phyloP scores from a whole-genome alignment of 495 filamentous ascomycete species.

The Penicillium lagena region DNA sequence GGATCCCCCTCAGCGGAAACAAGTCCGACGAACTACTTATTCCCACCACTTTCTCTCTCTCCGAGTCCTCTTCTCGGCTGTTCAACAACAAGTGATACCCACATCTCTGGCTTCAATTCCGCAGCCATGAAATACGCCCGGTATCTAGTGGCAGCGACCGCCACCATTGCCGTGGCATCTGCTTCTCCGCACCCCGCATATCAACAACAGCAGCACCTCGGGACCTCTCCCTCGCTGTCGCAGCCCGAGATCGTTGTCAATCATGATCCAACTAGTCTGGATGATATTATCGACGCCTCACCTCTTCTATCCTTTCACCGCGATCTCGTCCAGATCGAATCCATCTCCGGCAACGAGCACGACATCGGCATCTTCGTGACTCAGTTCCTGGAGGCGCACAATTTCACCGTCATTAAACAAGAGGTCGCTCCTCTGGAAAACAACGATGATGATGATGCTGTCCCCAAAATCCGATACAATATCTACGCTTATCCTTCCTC shows the following conservation, averaged over 20 bases:
- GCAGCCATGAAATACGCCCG: constrained; percentile 16
- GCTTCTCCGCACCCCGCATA: constrained; percentile 32
- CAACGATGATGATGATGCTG: constrained; percentile 1
- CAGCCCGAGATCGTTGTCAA: not conserved
- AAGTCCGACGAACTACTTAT: no score
- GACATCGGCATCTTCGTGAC: constrained; percentile 62
- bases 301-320: constrained; percentile 73
- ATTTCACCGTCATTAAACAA: constrained; percentile 65
- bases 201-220: constrained; percentile 13
- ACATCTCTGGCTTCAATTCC: not conserved
- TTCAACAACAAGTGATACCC: not conserved
- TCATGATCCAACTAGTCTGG: not conserved
- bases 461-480: constrained; percentile 53
- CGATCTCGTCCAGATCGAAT: constrained; percentile 66
- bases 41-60: no score
- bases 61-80: not conserved
- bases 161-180: constrained; percentile 9
- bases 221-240: not conserved
- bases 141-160: constrained; percentile 16
- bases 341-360: constrained; percentile 68
- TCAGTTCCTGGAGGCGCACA: constrained; percentile 54
- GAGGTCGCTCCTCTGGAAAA: constrained; percentile 23
- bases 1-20: no score
- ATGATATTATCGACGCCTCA: constrained; percentile 27
- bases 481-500: constrained; percentile 68